Evolutionary conservation across 208 protist genomes (phyloP).

Genomic region (Leptomonas pyrrhocoris): DNA sequence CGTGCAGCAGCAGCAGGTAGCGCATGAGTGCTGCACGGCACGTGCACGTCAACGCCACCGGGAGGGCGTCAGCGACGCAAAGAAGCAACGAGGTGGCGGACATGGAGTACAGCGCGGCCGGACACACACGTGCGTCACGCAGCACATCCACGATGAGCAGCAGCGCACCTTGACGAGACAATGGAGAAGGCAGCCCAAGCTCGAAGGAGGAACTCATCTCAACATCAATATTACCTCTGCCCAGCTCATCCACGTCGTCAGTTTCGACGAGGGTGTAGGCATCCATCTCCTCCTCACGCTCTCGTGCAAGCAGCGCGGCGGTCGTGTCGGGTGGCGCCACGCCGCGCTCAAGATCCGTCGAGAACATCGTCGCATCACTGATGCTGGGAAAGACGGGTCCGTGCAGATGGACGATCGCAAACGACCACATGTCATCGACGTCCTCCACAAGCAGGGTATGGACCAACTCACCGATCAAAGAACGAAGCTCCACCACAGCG

Average conservation of each 20-base stretch:
- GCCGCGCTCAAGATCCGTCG: constrained; percentile 11
- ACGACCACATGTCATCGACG: not conserved
- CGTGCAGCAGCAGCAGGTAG: constrained; percentile 26
- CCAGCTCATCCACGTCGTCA: constrained; percentile 10
- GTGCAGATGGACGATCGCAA: not conserved
- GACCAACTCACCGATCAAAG: not conserved
- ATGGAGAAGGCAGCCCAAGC: not conserved
- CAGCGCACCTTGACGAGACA: constrained; percentile 30
- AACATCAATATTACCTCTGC: not conserved
- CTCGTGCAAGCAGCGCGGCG: constrained; percentile 14
- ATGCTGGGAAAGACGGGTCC: not conserved
- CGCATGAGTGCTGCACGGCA: constrained; percentile 25
- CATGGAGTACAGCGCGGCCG: constrained; percentile 2
- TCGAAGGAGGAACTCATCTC: not conserved
- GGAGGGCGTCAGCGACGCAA: constrained; percentile 1
- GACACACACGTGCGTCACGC: not conserved
- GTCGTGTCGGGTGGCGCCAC: constrained; percentile 17
- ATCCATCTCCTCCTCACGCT: constrained; percentile 21
- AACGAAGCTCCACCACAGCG: not conserved
- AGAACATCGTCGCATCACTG: not conserved
- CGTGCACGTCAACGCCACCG: constrained; percentile 7
- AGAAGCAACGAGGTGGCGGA: constrained; percentile 23
- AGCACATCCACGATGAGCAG: constrained; percentile 25
- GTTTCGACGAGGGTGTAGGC: constrained; percentile 17
- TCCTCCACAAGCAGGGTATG: not conserved